These are phyloP conservation scores for Scutellaria barbata DNA, from an alignment of 257 asterid species.

Conservation along the genomic window DNA sequence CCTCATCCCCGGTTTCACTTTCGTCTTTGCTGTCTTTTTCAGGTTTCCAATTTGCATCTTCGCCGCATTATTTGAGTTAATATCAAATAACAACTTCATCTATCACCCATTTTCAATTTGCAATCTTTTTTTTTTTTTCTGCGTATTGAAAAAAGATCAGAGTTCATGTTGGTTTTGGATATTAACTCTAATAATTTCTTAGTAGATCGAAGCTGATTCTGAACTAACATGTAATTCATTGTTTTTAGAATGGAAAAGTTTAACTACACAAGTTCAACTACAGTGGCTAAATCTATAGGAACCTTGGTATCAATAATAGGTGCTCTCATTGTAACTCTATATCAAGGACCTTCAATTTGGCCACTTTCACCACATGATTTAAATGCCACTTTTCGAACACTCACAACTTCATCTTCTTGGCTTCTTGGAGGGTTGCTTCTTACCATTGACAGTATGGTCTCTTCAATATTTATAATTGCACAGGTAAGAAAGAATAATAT, in stretches of 20 bases:
- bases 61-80: too few relatives aligned
- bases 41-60: slow-evolving; percentile 40
- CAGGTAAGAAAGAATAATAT: slow-evolving; percentile 42
- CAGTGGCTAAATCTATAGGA: slow-evolving; percentile 56
- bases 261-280: slow-evolving; percentile 45
- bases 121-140: too few relatives aligned
- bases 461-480: slow-evolving; percentile 58
- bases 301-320: slow-evolving; percentile 55
- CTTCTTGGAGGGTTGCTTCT: slow-evolving; percentile 62
- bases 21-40: slow-evolving; percentile 58
- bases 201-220: too few relatives aligned
- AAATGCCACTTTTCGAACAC: slow-evolving; percentile 28
- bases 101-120: too few relatives aligned
- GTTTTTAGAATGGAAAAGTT: slow-evolving; percentile 58
- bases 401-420: slow-evolving; percentile 54
- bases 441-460: slow-evolving; percentile 44
- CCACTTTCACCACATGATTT: slow-evolving; percentile 33
- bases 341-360: slow-evolving; percentile 55
- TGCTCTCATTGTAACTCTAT: slow-evolving; percentile 60
- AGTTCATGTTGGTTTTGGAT: too few relatives aligned
- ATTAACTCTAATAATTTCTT: too few relatives aligned
- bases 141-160: too few relatives aligned
- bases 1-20: slow-evolving; percentile 72
- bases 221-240: background rate
- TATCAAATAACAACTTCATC: too few relatives aligned